Evolutionary conservation across 2,329 filamentous ascomycete genomes (phyloP).

Genomic region (Cordyceps pruinosa): DNA sequence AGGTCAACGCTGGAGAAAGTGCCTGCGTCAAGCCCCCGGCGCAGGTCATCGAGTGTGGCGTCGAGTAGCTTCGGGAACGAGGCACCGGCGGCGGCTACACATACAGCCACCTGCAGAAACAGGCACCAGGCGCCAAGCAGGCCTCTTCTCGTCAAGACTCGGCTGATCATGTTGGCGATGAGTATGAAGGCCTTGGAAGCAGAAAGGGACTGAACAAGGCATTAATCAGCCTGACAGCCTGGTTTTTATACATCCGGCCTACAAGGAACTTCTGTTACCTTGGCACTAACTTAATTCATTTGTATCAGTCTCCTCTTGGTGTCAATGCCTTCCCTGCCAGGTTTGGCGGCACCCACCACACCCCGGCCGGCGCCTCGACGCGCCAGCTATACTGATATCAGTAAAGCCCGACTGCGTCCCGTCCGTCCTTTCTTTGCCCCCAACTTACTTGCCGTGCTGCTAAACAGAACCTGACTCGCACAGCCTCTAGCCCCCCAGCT

Average conservation of each 20-base stretch:
- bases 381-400: no score
- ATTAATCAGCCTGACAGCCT: not conserved
- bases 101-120: not conserved
- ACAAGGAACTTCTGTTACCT: not conserved
- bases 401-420: no score
- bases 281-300: no score
- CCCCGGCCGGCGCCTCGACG: no score
- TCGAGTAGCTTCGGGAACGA: constrained; percentile 5
- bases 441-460: no score
- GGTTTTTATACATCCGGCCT: not conserved
- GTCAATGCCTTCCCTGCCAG: no score
- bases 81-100: not conserved
- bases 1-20: constrained; percentile 25
- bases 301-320: no score
- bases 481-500: no score
- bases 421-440: no score
- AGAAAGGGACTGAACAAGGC: not conserved
- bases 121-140: not conserved
- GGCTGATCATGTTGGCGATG: not conserved
- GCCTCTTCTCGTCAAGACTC: not conserved
- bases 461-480: no score
- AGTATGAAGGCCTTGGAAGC: no score
- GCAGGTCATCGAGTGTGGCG: constrained; percentile 21
- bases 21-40: constrained; percentile 18
- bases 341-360: no score